Base-by-base conservation (phyloP, 352 stramenopile genomes). In the Phytopythium ostracodes region DNA sequence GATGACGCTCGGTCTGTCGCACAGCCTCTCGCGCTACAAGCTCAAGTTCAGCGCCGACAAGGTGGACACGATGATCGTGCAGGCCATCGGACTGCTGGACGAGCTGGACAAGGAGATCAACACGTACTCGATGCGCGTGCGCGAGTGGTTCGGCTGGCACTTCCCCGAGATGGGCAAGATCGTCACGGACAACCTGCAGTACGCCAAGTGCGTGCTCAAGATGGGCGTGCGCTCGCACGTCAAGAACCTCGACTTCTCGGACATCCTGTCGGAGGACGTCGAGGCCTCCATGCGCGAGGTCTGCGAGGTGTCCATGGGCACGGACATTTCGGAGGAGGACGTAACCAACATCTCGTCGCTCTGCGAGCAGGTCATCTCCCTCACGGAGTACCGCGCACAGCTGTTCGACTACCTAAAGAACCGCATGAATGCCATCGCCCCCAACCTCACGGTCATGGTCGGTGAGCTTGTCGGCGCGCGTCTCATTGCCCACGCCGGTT, bases 31-130 rank as follows among this genome's bases (percentile, higher is more conserved):
- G 52, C 89, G 98, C 56, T 99, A 99, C 84, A 99, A 99, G 87
- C 91, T 99, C 71, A 99, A 99, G 88, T 99, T 99, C 66, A 98
- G 88, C 63, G 94, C 97, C 14, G 98, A 99, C 76, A 99, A 99
- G 86, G 89, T 99, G 14, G 98, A 99, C 87, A 99, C 97, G 36
- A 99, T 99, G 98, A 99, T 99, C 56, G 96, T 99, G 59, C 98
- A 99, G 87, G 97, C 98, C 17, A 99, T 99, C 56, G 96, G 96
- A 15, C 81, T 99, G 51, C 81, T 99, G 17, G 98, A 99, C 82
- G 97, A 99, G 75, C 86, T 99, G 18, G 98, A 99, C 88, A 99
- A 99, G 89, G 98, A 99, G 81, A 99, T 99, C 79, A 99, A 99
- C 85, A 99, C 97, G 63, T 99, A 99, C 85, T 98, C 98, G 50